These are phyloP conservation scores for Zizania latifolia DNA, from an alignment of 176 grass and related monocot genomes.

Conservation along the genomic window DNA sequence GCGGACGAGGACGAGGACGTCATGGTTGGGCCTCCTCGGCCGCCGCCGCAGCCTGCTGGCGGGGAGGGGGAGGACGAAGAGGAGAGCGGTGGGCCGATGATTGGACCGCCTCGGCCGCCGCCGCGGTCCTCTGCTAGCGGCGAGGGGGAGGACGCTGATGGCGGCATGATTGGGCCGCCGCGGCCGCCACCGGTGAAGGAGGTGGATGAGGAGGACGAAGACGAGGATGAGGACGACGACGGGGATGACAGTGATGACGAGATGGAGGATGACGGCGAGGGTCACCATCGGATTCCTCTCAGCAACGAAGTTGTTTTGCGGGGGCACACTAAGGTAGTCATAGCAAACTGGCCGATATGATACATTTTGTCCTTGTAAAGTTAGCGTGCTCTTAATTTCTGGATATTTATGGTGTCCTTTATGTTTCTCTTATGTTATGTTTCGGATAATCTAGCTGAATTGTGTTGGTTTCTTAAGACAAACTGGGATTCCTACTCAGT, in stretches of 20 bases:
- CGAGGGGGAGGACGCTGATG: slow-evolving; percentile 37
- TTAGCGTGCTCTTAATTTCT: neutral
- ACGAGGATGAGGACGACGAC: neutral
- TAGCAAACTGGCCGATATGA: neutral
- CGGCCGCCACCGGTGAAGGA: slow-evolving; percentile 25
- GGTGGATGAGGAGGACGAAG: slow-evolving; percentile 13
- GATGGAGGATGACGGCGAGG: slow-evolving; percentile 46
- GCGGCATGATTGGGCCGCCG: slow-evolving; percentile 64
- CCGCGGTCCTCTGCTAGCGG: slow-evolving; percentile 13
- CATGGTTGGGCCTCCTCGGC: slow-evolving; percentile 26
- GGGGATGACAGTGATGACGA: slow-evolving; percentile 30
- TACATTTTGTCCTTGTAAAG: neutral
- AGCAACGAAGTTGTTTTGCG: slow-evolving; percentile 86
- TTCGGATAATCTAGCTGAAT: neutral
- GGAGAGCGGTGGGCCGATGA: slow-evolving; percentile 4
- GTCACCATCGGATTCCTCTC: slow-evolving; percentile 60
- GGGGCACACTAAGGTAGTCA: slow-evolving; percentile 78
- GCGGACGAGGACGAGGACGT: slow-evolving; percentile 10
- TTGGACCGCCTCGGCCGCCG: slow-evolving; percentile 40
- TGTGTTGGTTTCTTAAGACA: neutral
- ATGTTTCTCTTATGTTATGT: neutral
- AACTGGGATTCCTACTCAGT: neutral
- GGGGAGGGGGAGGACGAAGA: neutral
- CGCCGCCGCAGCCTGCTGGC: neutral
- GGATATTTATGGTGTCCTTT: neutral